Conservation (phyloP, 352 stramenopile genomes). For the Phytopythium helicoides region DNA sequence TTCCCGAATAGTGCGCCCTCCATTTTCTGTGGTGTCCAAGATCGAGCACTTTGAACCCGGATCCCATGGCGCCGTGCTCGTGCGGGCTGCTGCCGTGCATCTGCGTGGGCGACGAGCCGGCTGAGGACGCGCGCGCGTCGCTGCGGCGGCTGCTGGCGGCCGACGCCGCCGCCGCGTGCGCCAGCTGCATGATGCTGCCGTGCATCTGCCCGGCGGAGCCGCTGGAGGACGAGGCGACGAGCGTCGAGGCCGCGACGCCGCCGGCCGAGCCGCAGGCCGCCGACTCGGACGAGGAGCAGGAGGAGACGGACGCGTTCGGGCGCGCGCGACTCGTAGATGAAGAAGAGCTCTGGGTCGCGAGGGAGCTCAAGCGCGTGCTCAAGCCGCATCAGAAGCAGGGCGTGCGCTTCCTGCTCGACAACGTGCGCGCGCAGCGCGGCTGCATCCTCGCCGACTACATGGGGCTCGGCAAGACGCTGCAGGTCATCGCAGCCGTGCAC, state of each 20-base stretch:
- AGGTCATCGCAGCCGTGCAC: constrained; percentile 85
- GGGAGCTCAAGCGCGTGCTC: constrained; percentile 69
- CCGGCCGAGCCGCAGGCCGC: constrained; percentile 12
- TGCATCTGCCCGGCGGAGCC: constrained; percentile 67
- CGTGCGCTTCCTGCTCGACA: constrained; percentile 62
- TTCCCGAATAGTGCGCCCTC: too few relatives aligned
- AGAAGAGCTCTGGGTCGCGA: constrained; percentile 57
- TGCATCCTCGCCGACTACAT: constrained; percentile 91
- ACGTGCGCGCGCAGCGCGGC: constrained; percentile 50
- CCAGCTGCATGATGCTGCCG: constrained; percentile 74
- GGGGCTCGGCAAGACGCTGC: constrained; percentile 88
- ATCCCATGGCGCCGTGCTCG: constrained; percentile 24
- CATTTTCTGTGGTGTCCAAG: too few relatives aligned
- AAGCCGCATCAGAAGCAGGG: constrained; percentile 80
- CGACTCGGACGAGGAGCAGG: constrained; percentile 17
- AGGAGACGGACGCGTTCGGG: constrained; percentile 46
- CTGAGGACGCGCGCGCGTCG: constrained; percentile 31
- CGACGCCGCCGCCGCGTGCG: constrained; percentile 56
- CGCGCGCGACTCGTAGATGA: constrained; percentile 43
- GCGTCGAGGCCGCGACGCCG: constrained; percentile 35
- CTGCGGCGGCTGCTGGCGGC: constrained; percentile 53
- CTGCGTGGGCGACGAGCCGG: constrained; percentile 38
- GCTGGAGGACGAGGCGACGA: constrained; percentile 43
- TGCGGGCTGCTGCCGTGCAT: constrained; percentile 74
- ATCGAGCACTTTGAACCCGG: too few relatives aligned